Percentiles rank a stretch among this genome's conserved stretches.
Evolutionary conservation across 179 eudicot species (phyloP).

Genomic region (Amaranthus tricolor): DNA sequence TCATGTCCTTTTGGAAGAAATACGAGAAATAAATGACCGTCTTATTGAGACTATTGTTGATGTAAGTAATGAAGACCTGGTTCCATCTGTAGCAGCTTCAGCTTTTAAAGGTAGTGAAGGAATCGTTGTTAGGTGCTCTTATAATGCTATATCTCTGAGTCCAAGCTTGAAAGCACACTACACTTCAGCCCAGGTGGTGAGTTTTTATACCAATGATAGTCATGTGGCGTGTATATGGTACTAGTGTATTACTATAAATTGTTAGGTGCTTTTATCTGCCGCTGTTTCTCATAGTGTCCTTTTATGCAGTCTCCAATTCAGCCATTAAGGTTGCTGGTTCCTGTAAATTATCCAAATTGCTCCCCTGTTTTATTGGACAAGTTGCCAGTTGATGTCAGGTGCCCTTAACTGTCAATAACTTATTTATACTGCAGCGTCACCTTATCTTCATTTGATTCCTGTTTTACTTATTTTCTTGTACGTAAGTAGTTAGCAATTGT

Average conservation of each 20-base stretch:
- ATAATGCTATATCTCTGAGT: slow-evolving; percentile 74
- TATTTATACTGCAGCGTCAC: not conserved
- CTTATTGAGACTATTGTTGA: slow-evolving; percentile 82
- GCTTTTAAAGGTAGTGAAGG: slow-evolving; percentile 76
- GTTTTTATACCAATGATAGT: slow-evolving; percentile 12
- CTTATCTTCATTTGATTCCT: not conserved
- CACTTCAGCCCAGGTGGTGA: slow-evolving; percentile 90
- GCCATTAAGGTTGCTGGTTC: slow-evolving; percentile 80
- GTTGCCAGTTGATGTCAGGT: slow-evolving; percentile 83
- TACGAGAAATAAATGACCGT: slow-evolving; percentile 71
- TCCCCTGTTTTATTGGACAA: slow-evolving; percentile 87
- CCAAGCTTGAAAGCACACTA: slow-evolving; percentile 76
- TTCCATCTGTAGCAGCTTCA: slow-evolving; percentile 58
- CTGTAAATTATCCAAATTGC: slow-evolving; percentile 81
- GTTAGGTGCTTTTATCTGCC: not conserved
- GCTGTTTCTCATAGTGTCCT: slow-evolving; percentile 7
- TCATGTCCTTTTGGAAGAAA: slow-evolving; percentile 77
- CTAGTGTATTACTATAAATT: too few relatives aligned
- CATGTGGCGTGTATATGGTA: not conserved
- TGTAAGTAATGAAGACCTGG: slow-evolving; percentile 75
- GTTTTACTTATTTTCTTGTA: too few relatives aligned
- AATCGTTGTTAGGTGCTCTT: slow-evolving; percentile 77
- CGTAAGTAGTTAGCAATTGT: not conserved
- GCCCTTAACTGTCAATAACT: slow-evolving; percentile 14
- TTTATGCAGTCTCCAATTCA: slow-evolving; percentile 84